Percentiles rank a stretch among this genome's conserved stretches.
phyloP scores from a whole-genome alignment of 164 flowering plant species.

The Echeveria elegans region DNA sequence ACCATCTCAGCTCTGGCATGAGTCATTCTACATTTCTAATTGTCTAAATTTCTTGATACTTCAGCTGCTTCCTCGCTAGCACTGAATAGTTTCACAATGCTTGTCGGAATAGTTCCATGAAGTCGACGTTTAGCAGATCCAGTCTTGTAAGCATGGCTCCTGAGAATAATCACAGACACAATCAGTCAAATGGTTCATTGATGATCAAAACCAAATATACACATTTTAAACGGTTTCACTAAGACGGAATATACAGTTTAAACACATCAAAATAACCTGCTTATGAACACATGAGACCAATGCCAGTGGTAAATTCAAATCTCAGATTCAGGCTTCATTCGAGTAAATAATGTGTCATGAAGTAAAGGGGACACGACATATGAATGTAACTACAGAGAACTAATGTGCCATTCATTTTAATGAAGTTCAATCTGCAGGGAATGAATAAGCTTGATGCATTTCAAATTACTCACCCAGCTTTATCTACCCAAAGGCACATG shows the following conservation, averaged over 20 bases:
- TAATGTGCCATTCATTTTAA: not conserved
- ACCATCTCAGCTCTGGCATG: constrained; percentile 2
- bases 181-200: not conserved
- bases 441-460: not conserved
- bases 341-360: not conserved
- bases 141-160: not conserved
- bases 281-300: not conserved
- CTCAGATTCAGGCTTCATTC: not conserved
- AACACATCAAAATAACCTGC: not conserved
- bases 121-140: not conserved
- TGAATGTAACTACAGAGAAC: not conserved
- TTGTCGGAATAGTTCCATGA: not conserved
- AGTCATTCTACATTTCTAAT: not conserved
- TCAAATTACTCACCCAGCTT: not conserved
- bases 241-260: not conserved
- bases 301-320: not conserved
- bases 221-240: not conserved
- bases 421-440: not conserved
- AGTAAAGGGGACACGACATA: not conserved
- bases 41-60: not conserved
- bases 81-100: not conserved
- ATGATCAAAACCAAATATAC: not conserved
- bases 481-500: not conserved
- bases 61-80: not conserved
- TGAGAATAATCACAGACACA: not conserved